Evolutionary conservation across 2,329 filamentous ascomycete genomes (phyloP).

Genomic region (Hymenoscyphus occultus): DNA sequence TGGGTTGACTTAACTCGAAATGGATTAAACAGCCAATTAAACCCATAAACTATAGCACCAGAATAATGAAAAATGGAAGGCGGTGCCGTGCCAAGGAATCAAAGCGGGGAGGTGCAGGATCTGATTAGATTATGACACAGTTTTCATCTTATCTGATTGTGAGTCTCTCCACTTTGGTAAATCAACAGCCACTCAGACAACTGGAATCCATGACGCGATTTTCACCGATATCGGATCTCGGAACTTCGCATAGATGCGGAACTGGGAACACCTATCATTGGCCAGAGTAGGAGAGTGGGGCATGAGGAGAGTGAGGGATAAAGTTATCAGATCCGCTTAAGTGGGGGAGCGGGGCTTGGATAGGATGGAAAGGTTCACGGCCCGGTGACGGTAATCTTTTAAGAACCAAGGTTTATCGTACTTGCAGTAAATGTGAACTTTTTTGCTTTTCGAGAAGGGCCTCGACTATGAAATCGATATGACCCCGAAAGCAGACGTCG

Average conservation of each 20-base stretch:
- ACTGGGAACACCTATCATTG: neutral
- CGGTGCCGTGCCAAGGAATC: neutral
- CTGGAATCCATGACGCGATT: neutral
- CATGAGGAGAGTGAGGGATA: conserved; percentile 4
- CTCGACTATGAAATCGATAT: neutral
- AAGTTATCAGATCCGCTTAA: conserved; percentile 12
- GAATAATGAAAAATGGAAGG: neutral
- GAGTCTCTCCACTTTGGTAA: neutral
- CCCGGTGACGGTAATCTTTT: neutral
- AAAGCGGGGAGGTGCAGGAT: conserved; percentile 5
- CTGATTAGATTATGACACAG: conserved; percentile 8
- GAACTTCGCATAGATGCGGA: conserved; percentile 1
- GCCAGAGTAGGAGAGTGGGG: neutral
- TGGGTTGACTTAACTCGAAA: neutral
- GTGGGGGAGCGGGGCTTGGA: neutral
- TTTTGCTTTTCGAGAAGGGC: neutral
- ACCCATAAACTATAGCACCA: neutral
- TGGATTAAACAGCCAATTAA: neutral
- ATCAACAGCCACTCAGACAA: neutral
- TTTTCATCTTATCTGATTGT: conserved; percentile 13
- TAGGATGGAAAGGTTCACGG: neutral
- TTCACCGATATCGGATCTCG: conserved; percentile 3
- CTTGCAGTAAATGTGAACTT: neutral
- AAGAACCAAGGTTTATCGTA: neutral
- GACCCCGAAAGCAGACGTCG: no score